Percentiles rank a stretch among this genome's conserved stretches.
phyloP scores from a whole-genome alignment of 2,329 filamentous ascomycete genomes.

The Hymenoscyphus linearis region DNA sequence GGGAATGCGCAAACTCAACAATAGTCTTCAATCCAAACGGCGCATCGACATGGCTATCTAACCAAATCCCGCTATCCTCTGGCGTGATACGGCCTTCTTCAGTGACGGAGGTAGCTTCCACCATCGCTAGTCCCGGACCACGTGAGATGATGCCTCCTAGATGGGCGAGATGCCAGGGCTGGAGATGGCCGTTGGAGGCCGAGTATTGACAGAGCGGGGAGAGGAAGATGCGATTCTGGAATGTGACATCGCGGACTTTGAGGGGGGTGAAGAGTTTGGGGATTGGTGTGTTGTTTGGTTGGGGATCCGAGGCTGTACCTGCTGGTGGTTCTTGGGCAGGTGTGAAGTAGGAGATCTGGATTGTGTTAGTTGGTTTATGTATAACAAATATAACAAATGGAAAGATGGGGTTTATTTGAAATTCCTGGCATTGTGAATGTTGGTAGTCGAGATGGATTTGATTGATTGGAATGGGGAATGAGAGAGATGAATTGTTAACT shows the following conservation, averaged over 20 bases:
- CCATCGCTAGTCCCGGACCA: constrained; percentile 67
- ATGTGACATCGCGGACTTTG: constrained; percentile 41
- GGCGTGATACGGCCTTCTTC: constrained; percentile 79
- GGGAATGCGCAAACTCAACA: constrained; percentile 73
- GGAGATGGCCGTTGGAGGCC: constrained; percentile 65
- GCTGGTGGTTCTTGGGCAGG: constrained; percentile 41
- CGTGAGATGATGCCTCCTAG: constrained; percentile 72
- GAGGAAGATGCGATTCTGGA: constrained; percentile 61
- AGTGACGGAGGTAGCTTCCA: constrained; percentile 74
- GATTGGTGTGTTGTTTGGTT: constrained; percentile 44
- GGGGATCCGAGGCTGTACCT: constrained; percentile 39
- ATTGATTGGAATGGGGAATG: not conserved
- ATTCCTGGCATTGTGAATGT: constrained; percentile 12
- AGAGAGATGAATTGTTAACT: not conserved
- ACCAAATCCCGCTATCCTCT: constrained; percentile 75
- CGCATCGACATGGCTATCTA: constrained; percentile 73
- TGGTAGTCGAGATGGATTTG: not conserved
- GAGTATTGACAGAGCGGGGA: constrained; percentile 64
- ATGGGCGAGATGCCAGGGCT: constrained; percentile 77
- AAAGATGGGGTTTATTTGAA: constrained; percentile 21
- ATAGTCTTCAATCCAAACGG: constrained; percentile 51
- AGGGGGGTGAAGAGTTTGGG: constrained; percentile 43
- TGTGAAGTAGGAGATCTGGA: constrained; percentile 39
- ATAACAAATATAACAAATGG: not conserved
- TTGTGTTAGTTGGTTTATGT: constrained; percentile 5